phyloP scores from a whole-genome alignment of 805 yeast species.

The Trichomonascus vanleenenianus region DNA sequence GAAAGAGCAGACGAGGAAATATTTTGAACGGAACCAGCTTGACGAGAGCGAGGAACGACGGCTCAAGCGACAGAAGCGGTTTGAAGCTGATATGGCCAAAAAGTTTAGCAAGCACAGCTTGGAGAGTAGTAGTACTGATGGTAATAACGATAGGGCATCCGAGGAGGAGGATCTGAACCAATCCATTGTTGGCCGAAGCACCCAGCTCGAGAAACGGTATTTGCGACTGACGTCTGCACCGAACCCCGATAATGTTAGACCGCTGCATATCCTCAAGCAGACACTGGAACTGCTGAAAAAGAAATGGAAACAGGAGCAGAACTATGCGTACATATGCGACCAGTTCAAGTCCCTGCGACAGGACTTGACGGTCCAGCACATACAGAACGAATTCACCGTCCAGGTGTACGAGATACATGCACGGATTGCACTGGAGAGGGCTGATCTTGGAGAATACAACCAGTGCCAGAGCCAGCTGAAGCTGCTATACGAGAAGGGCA shows the following conservation, averaged over 20 bases:
- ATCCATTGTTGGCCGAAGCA: slow-evolving; percentile 54
- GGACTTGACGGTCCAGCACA: slow-evolving; percentile 86
- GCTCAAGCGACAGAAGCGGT: slow-evolving; percentile 41
- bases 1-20: background rate
- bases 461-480: slow-evolving; percentile 84
- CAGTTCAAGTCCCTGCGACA: slow-evolving; percentile 91
- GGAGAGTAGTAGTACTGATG: background rate
- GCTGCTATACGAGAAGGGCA: slow-evolving; percentile 44
- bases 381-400: slow-evolving; percentile 68
- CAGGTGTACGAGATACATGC: slow-evolving; percentile 81
- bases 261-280: slow-evolving; percentile 50
- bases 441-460: slow-evolving; percentile 89
- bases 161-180: slow-evolving; percentile 10
- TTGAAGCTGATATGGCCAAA: slow-evolving; percentile 29
- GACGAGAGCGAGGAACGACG: slow-evolving; percentile 1
- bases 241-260: slow-evolving; percentile 76
- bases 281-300: slow-evolving; percentile 47
- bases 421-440: slow-evolving; percentile 71
- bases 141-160: slow-evolving; percentile 4
- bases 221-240: slow-evolving; percentile 87
- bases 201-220: slow-evolving; percentile 66
- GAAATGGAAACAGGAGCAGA: slow-evolving; percentile 45
- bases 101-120: slow-evolving; percentile 3
- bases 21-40: background rate
- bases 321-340: slow-evolving; percentile 73